phyloP scores from a whole-genome alignment of 164 flowering plant genomes.

The Magnolia changhungtana region DNA sequence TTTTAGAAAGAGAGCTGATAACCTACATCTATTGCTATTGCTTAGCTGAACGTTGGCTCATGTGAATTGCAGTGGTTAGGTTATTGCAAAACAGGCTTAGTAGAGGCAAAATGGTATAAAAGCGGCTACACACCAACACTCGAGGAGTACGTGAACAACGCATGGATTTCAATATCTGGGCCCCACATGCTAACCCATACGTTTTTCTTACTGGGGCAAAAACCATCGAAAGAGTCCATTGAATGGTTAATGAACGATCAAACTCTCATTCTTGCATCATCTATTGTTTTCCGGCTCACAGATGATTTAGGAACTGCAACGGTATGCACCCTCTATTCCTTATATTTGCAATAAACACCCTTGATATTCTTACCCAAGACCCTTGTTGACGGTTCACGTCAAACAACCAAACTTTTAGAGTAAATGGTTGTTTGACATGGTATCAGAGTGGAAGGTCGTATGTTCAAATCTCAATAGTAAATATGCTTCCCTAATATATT shows the following conservation, averaged over 20 bases:
- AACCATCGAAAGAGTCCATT: constrained; percentile 12
- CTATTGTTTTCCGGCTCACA: constrained; percentile 29
- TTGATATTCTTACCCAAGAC: too few species aligned
- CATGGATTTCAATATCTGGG: constrained; percentile 24
- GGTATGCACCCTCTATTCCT: constrained; percentile 6
- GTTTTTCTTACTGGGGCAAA: constrained; percentile 26
- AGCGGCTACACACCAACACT: constrained; percentile 30
- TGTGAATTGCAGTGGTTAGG: constrained; percentile 32
- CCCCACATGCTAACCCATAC: constrained; percentile 31
- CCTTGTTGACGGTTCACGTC: too few species aligned
- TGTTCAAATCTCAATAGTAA: too few species aligned
- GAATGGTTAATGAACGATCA: constrained; percentile 20
- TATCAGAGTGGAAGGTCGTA: too few species aligned
- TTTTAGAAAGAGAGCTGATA: background rate
- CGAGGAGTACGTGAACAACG: constrained; percentile 39
- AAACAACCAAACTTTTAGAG: too few species aligned
- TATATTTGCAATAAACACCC: too few species aligned
- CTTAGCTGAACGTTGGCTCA: background rate
- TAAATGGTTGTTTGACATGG: too few species aligned
- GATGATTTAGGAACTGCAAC: constrained; percentile 36
- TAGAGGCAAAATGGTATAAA: constrained; percentile 44
- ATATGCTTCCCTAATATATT: too few species aligned
- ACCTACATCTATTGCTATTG: background rate
- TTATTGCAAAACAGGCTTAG: constrained; percentile 30
- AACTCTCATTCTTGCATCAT: constrained; percentile 17